A percentile compares a stretch with the other conserved stretches of the same genome.
Evolutionary conservation across 805 yeast genomes (phyloP).

Genomic region (Kuraishia hungarica): DNA sequence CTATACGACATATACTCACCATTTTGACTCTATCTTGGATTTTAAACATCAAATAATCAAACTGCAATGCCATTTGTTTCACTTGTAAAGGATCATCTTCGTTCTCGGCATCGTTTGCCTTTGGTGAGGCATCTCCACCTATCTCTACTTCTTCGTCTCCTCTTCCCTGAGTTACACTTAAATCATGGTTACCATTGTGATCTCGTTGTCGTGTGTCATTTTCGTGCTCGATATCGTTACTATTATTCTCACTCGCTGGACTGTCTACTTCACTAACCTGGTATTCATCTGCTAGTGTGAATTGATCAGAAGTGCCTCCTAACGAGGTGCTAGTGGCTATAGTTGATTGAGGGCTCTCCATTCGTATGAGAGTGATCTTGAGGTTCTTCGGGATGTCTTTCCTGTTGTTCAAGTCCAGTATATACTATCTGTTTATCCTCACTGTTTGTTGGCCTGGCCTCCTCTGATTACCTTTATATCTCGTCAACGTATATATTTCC

Average conservation of each 20-base stretch:
- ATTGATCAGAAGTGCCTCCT: background rate
- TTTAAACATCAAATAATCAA: slow-evolving; percentile 56
- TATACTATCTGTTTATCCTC: background rate
- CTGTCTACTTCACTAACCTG: background rate
- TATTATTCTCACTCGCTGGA: background rate
- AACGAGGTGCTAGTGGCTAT: background rate
- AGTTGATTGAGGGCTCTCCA: background rate
- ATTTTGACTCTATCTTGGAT: slow-evolving; percentile 47
- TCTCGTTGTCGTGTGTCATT: background rate
- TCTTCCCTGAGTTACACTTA: background rate
- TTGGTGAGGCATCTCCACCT: background rate
- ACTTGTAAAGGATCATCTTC: slow-evolving; percentile 57
- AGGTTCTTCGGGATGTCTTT: too few species aligned
- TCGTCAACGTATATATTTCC: too few species aligned
- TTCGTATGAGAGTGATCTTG: too few species aligned
- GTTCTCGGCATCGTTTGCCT: slow-evolving; percentile 8
- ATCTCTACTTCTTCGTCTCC: background rate
- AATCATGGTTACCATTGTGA: background rate
- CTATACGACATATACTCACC: slow-evolving; percentile 23
- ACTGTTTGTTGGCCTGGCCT: background rate
- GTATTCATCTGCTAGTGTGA: background rate
- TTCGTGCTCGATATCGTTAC: background rate
- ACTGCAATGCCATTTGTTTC: slow-evolving; percentile 48
- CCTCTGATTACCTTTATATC: background rate
- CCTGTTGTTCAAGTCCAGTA: background rate